Base-by-base conservation (phyloP, 2,329 filamentous ascomycete genomes). In the Aspergillus aculeatinus region DNA sequence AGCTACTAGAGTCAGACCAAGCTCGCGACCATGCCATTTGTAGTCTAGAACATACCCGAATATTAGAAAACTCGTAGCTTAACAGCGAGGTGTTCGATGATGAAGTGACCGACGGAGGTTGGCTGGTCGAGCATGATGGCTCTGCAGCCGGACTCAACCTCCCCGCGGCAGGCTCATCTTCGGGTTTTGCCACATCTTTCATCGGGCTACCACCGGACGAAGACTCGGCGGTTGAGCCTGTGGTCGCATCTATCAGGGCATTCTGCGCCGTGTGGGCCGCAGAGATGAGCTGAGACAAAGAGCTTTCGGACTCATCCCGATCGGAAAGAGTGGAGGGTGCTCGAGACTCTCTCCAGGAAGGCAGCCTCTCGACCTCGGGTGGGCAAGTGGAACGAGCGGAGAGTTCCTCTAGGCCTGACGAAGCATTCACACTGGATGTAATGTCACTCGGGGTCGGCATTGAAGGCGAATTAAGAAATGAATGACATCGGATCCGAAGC, bases 1-100 rank as follows among this genome's bases (percentile, higher is more conserved):
- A 89, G 83, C 89, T 93, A 67, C 58, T n/a, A 35, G 57, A 42
- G 58, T 71, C 55, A 71, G 63, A 58, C 11, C 53, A 60, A 56
- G 48, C 55, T 57, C 29, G 48, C 55, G 16, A 54, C 52, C 33
- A 33, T 53, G 54, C 60, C 31, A 47, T n/a, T 29, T 58, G 31
- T 12, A 35, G 21, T 50, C 29, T 44, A 56, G 19, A 35, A 60
- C 60, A 59, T 82, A 87, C 84, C 74, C 84, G 77, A 57, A 82
- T 73, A 63, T 81, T 83, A 1, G 83, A 84, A 60, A 82, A 83
- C 59, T 85, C 82, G 67, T 81, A 83, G 42, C 80, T 82, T 68
- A 82, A 76, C 10, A 81, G 80, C 2, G 80, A 78, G 31, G 80
- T 74, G 47, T 76, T 71, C 1, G 73, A 74, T 27, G 74, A 65